Percentiles rank a stretch among this genome's conserved stretches.
Evolutionary conservation across 805 yeast species (phyloP).

Genomic region (Saturnispora gosingensis): DNA sequence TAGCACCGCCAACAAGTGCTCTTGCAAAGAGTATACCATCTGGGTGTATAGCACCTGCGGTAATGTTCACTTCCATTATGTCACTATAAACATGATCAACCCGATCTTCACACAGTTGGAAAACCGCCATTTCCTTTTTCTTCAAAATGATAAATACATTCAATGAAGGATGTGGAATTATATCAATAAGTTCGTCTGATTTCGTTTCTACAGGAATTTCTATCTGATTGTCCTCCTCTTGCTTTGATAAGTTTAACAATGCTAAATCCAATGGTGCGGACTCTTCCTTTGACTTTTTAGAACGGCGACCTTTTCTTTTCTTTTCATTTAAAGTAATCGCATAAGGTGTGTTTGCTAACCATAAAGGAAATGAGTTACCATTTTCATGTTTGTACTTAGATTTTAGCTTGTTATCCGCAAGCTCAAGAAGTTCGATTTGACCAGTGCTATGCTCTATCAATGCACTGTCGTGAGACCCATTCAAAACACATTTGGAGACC

Average conservation of each 20-base stretch:
- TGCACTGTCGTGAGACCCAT: not conserved
- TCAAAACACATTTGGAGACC: not conserved
- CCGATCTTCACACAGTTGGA: not conserved
- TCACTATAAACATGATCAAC: conserved; percentile 8
- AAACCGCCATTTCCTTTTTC: conserved; percentile 6
- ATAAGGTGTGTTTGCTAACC: conserved; percentile 8
- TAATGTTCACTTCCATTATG: not conserved
- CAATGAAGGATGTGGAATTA: conserved; percentile 13
- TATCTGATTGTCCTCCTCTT: not conserved
- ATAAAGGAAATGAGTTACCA: not conserved
- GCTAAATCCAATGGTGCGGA: not conserved
- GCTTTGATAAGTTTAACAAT: not conserved
- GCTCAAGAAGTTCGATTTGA: conserved; percentile 7
- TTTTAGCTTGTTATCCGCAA: not conserved
- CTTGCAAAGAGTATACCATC: conserved; percentile 17
- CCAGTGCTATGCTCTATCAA: conserved; percentile 6
- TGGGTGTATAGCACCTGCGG: conserved; percentile 12
- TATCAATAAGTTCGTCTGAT: conserved; percentile 1
- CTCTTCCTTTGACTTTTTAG: conserved; percentile 6
- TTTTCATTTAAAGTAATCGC: not conserved
- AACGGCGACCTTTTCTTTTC: conserved; percentile 3
- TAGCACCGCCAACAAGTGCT: conserved; percentile 6
- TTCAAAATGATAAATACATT: conserved; percentile 5
- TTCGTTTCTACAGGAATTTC: not conserved
- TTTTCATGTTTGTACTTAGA: conserved; percentile 1